Percentiles rank a stretch among this genome's conserved stretches.
Evolutionary conservation across 1,139 yeast species (phyloP).

Genomic region (Saccharomycopsis crataegensis): DNA sequence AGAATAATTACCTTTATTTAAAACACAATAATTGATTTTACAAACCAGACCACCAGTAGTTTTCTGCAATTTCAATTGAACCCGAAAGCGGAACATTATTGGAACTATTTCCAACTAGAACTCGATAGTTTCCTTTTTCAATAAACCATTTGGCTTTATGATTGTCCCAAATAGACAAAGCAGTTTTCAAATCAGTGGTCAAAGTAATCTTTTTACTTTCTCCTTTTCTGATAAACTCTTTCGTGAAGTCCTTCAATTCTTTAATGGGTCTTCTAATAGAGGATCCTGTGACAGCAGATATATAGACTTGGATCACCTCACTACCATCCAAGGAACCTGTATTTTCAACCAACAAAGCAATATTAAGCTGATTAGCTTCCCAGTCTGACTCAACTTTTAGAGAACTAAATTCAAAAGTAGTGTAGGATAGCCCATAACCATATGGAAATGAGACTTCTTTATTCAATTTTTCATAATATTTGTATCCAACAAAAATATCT

Average conservation of each 20-base stretch:
- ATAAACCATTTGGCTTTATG: constrained; percentile 42
- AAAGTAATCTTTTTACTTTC: constrained; percentile 33
- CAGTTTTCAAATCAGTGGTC: constrained; percentile 37
- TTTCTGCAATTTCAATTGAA: too few relatives aligned
- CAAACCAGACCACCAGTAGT: too few relatives aligned
- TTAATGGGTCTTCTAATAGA: constrained; percentile 42
- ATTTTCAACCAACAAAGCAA: constrained; percentile 10
- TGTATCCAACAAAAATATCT: constrained; percentile 43
- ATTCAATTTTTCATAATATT: constrained; percentile 43
- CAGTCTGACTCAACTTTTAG: neutral
- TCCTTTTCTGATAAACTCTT: constrained; percentile 38
- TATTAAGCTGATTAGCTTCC: too few relatives aligned
- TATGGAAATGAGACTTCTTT: constrained; percentile 53
- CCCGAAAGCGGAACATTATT: too few relatives aligned
- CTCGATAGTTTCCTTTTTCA: constrained; percentile 42
- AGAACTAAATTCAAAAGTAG: constrained; percentile 37
- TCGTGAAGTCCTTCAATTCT: constrained; percentile 50
- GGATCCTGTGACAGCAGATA: constrained; percentile 31
- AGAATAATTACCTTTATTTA: too few relatives aligned
- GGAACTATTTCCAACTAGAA: constrained; percentile 37
- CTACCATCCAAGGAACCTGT: constrained; percentile 2
- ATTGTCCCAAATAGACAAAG: constrained; percentile 49
- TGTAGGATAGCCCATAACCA: constrained; percentile 54
- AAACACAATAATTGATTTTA: too few relatives aligned
- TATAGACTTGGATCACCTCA: constrained; percentile 4